A percentile compares a stretch with the other conserved stretches of the same genome.
These are phyloP conservation scores for Penicillium egyptiacum DNA, from an alignment of 495 filamentous ascomycete species.

Conservation along the genomic window DNA sequence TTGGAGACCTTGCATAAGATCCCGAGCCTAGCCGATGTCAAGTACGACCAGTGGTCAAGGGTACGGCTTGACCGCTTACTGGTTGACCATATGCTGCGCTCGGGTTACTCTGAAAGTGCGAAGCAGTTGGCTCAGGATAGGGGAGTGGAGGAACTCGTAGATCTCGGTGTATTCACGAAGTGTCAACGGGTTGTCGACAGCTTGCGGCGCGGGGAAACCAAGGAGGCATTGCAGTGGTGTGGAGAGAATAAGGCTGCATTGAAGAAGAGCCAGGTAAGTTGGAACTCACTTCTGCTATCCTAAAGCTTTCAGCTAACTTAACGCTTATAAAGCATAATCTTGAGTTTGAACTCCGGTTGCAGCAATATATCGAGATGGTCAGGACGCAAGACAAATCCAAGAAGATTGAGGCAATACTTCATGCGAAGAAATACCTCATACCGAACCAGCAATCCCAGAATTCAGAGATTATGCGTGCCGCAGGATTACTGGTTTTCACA, in stretches of 20 bases:
- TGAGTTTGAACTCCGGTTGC: conserved; percentile 90
- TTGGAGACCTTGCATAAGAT: conserved; percentile 76
- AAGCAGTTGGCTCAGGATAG: conserved; percentile 69
- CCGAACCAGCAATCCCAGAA: conserved; percentile 66
- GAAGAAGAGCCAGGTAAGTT: conserved; percentile 74
- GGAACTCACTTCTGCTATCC: not conserved
- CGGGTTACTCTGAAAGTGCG: conserved; percentile 79
- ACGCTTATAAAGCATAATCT: conserved; percentile 67
- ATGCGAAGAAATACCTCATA: conserved; percentile 78
- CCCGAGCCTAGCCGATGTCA: conserved; percentile 81
- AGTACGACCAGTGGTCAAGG: conserved; percentile 89
- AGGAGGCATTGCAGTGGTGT: conserved; percentile 86
- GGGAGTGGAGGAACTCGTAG: conserved; percentile 74
- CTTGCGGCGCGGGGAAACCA: conserved; percentile 66
- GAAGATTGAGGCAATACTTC: conserved; percentile 70
- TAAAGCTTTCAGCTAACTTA: conserved; percentile 24
- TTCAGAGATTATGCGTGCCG: conserved; percentile 66
- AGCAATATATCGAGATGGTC: conserved; percentile 92
- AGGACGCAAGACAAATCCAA: conserved; percentile 59
- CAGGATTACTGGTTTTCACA: conserved; percentile 73
- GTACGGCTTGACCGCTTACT: conserved; percentile 78
- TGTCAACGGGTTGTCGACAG: conserved; percentile 73
- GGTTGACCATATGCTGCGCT: conserved; percentile 85
- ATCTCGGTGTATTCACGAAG: conserved; percentile 83
- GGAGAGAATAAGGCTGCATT: conserved; percentile 84